phyloP scores from a whole-genome alignment of 2,329 filamentous ascomycete genomes.

The Aspergillus sp. region DNA sequence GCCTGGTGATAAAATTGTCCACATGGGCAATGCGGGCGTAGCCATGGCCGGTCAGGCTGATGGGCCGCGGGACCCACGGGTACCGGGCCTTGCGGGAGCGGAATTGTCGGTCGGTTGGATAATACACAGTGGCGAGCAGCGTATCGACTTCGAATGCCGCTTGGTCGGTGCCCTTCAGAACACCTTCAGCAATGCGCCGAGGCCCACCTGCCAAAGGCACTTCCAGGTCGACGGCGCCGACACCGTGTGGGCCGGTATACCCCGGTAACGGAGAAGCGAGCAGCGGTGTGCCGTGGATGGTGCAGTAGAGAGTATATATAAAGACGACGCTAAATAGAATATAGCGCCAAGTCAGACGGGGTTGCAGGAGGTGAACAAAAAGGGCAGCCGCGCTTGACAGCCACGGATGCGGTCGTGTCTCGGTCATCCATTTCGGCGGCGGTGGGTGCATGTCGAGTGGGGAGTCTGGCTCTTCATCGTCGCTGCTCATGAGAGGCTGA shows the following conservation, averaged over 20 bases:
- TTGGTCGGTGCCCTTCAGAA: neutral
- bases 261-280: conserved; percentile 4
- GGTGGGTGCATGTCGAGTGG: conserved; percentile 1
- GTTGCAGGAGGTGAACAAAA: neutral
- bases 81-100: conserved; percentile 12
- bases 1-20: conserved; percentile 4
- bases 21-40: conserved; percentile 5
- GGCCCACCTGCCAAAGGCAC: conserved; percentile 7
- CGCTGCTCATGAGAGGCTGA: neutral
- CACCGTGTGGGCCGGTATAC: conserved; percentile 7
- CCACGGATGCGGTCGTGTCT: neutral
- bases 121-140: conserved; percentile 1
- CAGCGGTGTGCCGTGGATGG: neutral
- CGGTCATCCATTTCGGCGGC: conserved; percentile 2
- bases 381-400: neutral
- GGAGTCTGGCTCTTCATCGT: conserved; percentile 4
- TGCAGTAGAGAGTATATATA: conserved; percentile 3
- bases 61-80: conserved; percentile 5
- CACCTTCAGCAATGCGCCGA: neutral
- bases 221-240: conserved; percentile 4
- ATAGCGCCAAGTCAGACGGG: conserved; percentile 3
- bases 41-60: conserved; percentile 9
- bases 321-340: neutral
- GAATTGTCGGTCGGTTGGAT: conserved; percentile 1
- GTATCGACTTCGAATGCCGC: conserved; percentile 11